Base-by-base conservation (phyloP, 805 yeast species). In the Kurtzmaniella cleridarum region DNA sequence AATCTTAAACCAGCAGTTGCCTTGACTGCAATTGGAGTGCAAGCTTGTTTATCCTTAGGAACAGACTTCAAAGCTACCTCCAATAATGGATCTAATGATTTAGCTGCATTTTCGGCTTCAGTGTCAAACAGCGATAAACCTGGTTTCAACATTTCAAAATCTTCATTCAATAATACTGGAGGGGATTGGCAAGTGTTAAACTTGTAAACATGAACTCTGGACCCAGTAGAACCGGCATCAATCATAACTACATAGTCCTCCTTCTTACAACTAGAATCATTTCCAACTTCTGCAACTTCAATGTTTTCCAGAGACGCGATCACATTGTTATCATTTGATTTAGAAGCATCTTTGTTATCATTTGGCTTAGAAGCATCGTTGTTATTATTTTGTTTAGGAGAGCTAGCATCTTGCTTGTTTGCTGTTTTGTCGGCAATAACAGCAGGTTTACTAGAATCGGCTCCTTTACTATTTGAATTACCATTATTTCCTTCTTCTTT, bases 171-270 rank as follows among this genome's bases (percentile, higher is more conserved):
- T 49, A 93, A 79, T 42, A 67, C 72, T 32, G 99, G 98, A 40
- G 95, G 91, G 29, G 84, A 77, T 35, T 71, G 71, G 57, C 98
- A 90, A 40, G 87, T 80, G 66, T 88, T 86, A 66, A 93, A 93
- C 51, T 84, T 80, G 64, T 95, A 93, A 35, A 93, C 82, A 62
- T 95, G 99, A 30, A 93, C 85, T 60, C 98, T 81, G 12, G 97
- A 89, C 26, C 98, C 98, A 12, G 95, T 84, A 1, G 98, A 90
- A 7, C 98, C 99, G 6, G 98, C 98, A 68, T 93, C 99, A 41
- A 93, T 71, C 96, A 93, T 89, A 17, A 93, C 76, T 24, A 90
- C 97, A 51, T 74, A 91, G 55, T 84, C 84, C 27, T 76, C 63
- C 34, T 65, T 59, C 16, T 59, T 48, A 41, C 71, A 65, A 11